These are phyloP conservation scores for Pleurotus eryngii DNA, from an alignment of 768 basidiomycete genomes.

Conservation along the genomic window DNA sequence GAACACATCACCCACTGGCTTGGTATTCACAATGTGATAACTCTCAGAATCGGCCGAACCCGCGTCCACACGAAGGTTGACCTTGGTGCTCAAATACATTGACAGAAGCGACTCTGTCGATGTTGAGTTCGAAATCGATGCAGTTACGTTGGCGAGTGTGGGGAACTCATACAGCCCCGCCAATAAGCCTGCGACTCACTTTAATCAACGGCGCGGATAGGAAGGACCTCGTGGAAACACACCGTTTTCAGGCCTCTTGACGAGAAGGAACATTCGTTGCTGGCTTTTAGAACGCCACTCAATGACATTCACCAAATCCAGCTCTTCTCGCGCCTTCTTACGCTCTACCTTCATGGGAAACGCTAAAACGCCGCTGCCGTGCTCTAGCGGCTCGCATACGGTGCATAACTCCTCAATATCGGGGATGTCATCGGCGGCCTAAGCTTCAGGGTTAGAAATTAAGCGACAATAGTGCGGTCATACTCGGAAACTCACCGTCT, in stretches of 20 bases:
- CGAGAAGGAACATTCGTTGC: conserved; percentile 67
- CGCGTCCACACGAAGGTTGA: conserved; percentile 11
- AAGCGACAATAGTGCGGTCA: conserved; percentile 6
- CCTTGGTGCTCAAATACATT: conserved; percentile 32
- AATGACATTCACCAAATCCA: conserved; percentile 81
- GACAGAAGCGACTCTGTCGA: conserved; percentile 31
- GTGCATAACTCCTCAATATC: conserved; percentile 81
- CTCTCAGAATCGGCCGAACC: conserved; percentile 11
- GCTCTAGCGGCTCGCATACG: conserved; percentile 58
- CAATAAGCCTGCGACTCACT: conserved; percentile 64
- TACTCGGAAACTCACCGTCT: conserved; percentile 8
- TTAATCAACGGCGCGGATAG: background rate
- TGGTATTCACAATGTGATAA: conserved; percentile 45
- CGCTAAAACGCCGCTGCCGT: conserved; percentile 47
- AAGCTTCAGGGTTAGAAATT: background rate
- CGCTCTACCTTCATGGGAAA: conserved; percentile 86
- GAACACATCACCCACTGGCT: conserved; percentile 58
- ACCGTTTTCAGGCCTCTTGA: conserved; percentile 85
- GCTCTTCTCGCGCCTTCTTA: conserved; percentile 81
- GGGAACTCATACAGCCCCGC: conserved; percentile 92
- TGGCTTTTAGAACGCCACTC: conserved; percentile 56
- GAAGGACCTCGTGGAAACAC: conserved; percentile 3
- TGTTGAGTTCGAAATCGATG: conserved; percentile 32
- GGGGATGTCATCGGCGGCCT: conserved; percentile 14
- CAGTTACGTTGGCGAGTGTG: conserved; percentile 51